These are phyloP conservation scores for Penicillium sp. DNA, from an alignment of 2,329 filamentous ascomycete genomes.

Conservation along the genomic window DNA sequence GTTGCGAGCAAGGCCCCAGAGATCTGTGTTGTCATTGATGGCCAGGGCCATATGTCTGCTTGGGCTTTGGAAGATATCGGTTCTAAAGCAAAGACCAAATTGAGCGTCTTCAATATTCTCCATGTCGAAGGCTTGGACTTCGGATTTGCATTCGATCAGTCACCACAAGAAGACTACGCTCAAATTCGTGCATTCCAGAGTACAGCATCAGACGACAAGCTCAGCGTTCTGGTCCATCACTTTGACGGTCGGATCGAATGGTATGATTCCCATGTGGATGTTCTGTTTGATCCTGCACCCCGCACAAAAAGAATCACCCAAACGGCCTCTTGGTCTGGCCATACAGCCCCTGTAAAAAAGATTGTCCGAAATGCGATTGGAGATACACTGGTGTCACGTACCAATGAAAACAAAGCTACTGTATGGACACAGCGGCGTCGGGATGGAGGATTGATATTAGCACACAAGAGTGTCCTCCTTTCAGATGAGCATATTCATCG, in stretches of 20 bases:
- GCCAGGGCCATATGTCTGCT: slow-evolving; percentile 80
- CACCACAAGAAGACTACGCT: slow-evolving; percentile 55
- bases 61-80: slow-evolving; percentile 90
- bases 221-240: slow-evolving; percentile 76
- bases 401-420: slow-evolving; percentile 73
- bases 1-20: slow-evolving; percentile 84
- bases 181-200: slow-evolving; percentile 75
- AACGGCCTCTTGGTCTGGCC: slow-evolving; percentile 76
- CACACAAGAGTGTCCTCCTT: slow-evolving; percentile 67
- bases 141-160: slow-evolving; percentile 35
- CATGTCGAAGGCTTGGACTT: slow-evolving; percentile 65
- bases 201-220: slow-evolving; percentile 57
- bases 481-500: slow-evolving; percentile 72
- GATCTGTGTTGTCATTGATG: slow-evolving; percentile 81
- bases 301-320: slow-evolving; percentile 60
- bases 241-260: slow-evolving; percentile 84
- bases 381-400: slow-evolving; percentile 76
- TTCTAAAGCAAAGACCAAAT: slow-evolving; percentile 63
- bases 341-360: slow-evolving; percentile 76
- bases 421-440: slow-evolving; percentile 72
- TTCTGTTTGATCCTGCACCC: slow-evolving; percentile 72
- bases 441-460: slow-evolving; percentile 55
- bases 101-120: slow-evolving; percentile 80
- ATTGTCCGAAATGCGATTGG: slow-evolving; percentile 84
- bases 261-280: slow-evolving; percentile 74